Percentiles rank a stretch among this genome's conserved stretches.
Evolutionary conservation across 164 flowering plant species (phyloP).

Genomic region (Liriodendron chinense): DNA sequence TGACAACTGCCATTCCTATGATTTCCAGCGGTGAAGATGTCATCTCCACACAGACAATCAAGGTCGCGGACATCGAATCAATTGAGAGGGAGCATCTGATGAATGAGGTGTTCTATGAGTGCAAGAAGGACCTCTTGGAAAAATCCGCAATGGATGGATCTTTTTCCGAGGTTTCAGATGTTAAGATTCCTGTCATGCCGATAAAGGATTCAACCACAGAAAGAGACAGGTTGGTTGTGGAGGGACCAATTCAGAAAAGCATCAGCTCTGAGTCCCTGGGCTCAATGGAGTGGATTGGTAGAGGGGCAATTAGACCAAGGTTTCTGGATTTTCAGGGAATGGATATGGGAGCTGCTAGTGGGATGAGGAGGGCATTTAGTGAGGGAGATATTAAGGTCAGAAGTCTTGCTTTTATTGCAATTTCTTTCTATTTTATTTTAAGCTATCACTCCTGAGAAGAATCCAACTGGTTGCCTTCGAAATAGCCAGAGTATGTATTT

Average conservation of each 20-base stretch:
- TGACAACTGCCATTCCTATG: constrained; percentile 72
- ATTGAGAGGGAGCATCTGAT: constrained; percentile 54
- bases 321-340: constrained; percentile 61
- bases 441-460: background rate
- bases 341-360: constrained; percentile 64
- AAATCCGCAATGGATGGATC: constrained; percentile 45
- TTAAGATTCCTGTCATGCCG: constrained; percentile 35
- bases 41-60: constrained; percentile 51
- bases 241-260: constrained; percentile 51
- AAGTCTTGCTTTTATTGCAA: background rate
- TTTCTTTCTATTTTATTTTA: background rate
- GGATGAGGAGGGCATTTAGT: constrained; percentile 92
- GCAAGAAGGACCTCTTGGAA: constrained; percentile 70
- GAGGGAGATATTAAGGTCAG: constrained; percentile 97
- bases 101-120: constrained; percentile 71
- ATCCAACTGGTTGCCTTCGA: background rate
- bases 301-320: constrained; percentile 41
- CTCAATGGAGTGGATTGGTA: constrained; percentile 62
- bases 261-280: constrained; percentile 66
- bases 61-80: constrained; percentile 47
- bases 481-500: too few species aligned
- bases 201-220: constrained; percentile 36
- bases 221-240: constrained; percentile 20
- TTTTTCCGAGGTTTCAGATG: constrained; percentile 41
- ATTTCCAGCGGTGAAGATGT: constrained; percentile 72